Base-by-base conservation (phyloP, 2,329 filamentous ascomycete species). In the Pestalotiopsis sp. region DNA sequence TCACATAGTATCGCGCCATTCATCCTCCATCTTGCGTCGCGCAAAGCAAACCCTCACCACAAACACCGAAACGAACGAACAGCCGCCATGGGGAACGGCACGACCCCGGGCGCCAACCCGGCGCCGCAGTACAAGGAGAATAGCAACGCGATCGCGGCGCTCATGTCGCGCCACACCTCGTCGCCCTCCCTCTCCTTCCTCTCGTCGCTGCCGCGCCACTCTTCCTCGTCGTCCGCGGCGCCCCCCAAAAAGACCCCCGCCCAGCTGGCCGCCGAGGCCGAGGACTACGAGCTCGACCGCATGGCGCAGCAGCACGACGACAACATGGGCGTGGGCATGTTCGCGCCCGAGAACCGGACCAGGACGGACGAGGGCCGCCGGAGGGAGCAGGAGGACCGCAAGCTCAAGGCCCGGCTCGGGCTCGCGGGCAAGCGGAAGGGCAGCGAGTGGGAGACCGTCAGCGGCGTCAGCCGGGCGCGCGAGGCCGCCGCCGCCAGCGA, bases 121-220 rank as follows among this genome's bases (percentile, higher is more conserved):
- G 76, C 77, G 66, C 77, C 77, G 41, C 69, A 76, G 69, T 77
- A 74, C 73, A 66, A 72, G n/a, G 69, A 71, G 27, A 70, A 69
- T 65, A 77, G 77, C 75, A 79, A 79, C 74, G 71, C 72, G 17
- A 75, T 79, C 61, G 74, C 76, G 20, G 72, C 69, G 12, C 73
- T 74, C 38, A 64, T 64, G 61, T 25, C 61, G n/a, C 38, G 25
- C 36, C 61, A 52, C 39, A 62, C 59, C 4, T 62, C 59, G 17
- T 62, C 59, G 13, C 52, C 61, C n/a, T 23, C 27, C 0, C 39
- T 52, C 6, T 64, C 61, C 12, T 64, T 64, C 38, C 39, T 64
- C 11, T 64, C 61, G 4, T 52, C 61, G 20, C 65, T 75, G 64
- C 73, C 77, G 60, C 71, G 72, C 61, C n/a, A 39, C 12, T 36